These are phyloP conservation scores for Xylaria curta DNA, from an alignment of 495 filamentous ascomycete genomes.

Conservation along the genomic window DNA sequence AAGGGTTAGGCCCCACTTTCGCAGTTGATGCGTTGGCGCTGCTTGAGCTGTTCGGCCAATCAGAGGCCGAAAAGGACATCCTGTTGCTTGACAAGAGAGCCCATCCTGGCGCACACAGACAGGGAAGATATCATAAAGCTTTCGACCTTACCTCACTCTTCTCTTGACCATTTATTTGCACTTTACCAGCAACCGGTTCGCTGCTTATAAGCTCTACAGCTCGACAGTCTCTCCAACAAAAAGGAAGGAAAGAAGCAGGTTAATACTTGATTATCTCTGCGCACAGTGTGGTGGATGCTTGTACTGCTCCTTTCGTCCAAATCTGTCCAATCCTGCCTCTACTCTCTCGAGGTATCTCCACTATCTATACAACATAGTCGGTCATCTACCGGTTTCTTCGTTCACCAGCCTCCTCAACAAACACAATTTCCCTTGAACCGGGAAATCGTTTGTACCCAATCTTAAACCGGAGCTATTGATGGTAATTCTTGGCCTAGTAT, in stretches of 20 bases:
- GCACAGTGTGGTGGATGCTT: background rate
- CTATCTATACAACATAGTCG: slow-evolving; percentile 3
- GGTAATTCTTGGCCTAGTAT: background rate
- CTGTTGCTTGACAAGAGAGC: slow-evolving; percentile 26
- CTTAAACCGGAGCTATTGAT: background rate
- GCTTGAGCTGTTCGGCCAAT: slow-evolving; percentile 38
- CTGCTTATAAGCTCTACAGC: background rate
- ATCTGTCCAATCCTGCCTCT: background rate
- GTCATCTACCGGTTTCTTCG: background rate
- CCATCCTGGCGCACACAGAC: slow-evolving; percentile 37
- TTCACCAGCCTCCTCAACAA: slow-evolving; percentile 16
- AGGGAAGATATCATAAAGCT: slow-evolving; percentile 23
- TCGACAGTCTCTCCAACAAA: background rate
- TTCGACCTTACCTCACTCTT: background rate
- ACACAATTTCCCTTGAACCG: background rate
- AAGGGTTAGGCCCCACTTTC: slow-evolving; percentile 14
- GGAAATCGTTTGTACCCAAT: slow-evolving; percentile 6
- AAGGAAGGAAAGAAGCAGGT: background rate
- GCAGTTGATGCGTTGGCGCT: slow-evolving; percentile 43
- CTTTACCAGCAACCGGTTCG: background rate
- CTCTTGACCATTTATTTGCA: background rate
- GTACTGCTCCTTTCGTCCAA: background rate
- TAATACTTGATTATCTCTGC: background rate
- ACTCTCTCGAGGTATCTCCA: slow-evolving; percentile 1
- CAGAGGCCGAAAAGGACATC: slow-evolving; percentile 10